Percentiles rank a stretch among this genome's conserved stretches.
Evolutionary conservation across 257 asterid genomes (phyloP).

Genomic region (Ilex asprella): DNA sequence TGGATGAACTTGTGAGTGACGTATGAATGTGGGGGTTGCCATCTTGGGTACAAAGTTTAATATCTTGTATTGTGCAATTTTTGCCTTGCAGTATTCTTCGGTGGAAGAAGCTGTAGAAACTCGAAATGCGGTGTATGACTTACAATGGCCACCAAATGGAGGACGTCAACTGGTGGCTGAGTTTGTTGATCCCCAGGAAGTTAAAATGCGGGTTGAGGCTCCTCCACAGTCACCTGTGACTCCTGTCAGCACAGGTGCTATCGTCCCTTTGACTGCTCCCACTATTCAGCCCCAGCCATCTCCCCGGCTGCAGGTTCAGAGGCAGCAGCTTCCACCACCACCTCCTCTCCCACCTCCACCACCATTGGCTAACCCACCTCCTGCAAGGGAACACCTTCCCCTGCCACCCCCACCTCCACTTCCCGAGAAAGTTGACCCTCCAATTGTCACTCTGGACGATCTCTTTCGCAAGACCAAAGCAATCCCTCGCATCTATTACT

Average conservation of each 20-base stretch:
- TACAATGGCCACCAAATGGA: conserved; percentile 90
- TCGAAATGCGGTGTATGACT: conserved; percentile 78
- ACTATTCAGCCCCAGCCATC: conserved; percentile 45
- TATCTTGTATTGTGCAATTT: neutral
- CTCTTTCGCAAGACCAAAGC: conserved; percentile 76
- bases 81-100: conserved; percentile 63
- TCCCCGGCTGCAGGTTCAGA: conserved; percentile 36
- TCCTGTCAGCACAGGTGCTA: conserved; percentile 23
- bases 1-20: neutral
- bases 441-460: conserved; percentile 78
- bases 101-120: conserved; percentile 79
- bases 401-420: conserved; percentile 83
- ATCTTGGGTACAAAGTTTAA: too few species aligned
- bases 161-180: conserved; percentile 69
- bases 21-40: neutral
- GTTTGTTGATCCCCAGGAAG: conserved; percentile 76
- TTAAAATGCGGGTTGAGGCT: conserved; percentile 51
- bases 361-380: conserved; percentile 30
- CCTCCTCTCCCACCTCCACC: conserved; percentile 48
- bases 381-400: conserved; percentile 46
- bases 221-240: conserved; percentile 46
- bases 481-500: conserved; percentile 72
- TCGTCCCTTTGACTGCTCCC: conserved; percentile 15
- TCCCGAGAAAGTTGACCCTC: conserved; percentile 68
- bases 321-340: conserved; percentile 40